Evolutionary conservation across 345 rosid species (phyloP).

Genomic region (Pseudoturritis turrita): DNA sequence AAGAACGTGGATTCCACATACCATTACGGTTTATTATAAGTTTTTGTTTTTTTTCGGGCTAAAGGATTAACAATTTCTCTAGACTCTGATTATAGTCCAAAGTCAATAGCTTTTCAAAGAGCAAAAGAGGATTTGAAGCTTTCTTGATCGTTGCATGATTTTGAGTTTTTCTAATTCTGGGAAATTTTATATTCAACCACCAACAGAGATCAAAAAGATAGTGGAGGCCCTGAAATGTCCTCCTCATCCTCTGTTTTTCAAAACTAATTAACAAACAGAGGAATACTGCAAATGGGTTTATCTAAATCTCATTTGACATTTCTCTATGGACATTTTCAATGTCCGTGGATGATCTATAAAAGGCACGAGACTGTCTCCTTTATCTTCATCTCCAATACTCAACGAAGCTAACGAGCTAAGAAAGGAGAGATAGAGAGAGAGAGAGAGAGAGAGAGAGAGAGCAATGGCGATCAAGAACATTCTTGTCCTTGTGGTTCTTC

Average conservation of each 20-base stretch:
- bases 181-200: background rate
- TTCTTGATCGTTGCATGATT: conserved; percentile 4
- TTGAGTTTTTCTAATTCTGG: background rate
- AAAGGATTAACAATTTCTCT: no score
- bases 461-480: conserved; percentile 41
- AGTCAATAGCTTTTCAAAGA: conserved; percentile 8
- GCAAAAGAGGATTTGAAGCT: background rate
- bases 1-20: conserved; percentile 27
- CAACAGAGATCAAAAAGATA: conserved; percentile 4
- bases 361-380: background rate
- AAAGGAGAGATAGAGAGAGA: background rate
- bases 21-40: background rate
- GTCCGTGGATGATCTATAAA: conserved; percentile 25
- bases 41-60: background rate
- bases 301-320: conserved; percentile 11
- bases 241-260: background rate
- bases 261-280: conserved; percentile 11
- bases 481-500: conserved; percentile 27
- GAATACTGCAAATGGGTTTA: conserved; percentile 18
- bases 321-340: conserved; percentile 28
- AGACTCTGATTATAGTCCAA: no score
- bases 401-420: background rate
- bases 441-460: no score
- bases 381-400: conserved; percentile 7
- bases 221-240: conserved; percentile 5